phyloP scores from a whole-genome alignment of 257 asterid genomes.

The Eucommia ulmoides region DNA sequence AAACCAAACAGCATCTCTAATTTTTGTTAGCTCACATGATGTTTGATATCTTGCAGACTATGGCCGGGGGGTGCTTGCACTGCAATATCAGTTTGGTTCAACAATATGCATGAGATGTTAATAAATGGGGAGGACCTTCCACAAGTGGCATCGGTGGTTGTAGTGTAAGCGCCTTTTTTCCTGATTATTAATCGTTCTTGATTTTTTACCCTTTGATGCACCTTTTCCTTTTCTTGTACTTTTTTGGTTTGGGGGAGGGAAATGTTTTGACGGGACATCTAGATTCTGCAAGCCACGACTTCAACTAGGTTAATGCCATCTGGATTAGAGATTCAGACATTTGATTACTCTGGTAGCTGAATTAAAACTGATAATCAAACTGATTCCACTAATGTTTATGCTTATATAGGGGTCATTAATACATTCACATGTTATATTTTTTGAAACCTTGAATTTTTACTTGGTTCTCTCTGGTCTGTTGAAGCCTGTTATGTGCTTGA shows the following conservation, averaged over 20 bases:
- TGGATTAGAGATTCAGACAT: neutral
- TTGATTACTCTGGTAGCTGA: too few relatives aligned
- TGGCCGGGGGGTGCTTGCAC: constrained; percentile 96
- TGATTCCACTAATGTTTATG: too few relatives aligned
- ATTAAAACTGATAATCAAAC: too few relatives aligned
- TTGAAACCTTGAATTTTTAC: too few relatives aligned
- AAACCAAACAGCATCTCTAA: too few relatives aligned
- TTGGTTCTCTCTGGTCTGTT: too few relatives aligned
- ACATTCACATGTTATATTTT: too few relatives aligned
- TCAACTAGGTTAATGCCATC: neutral
- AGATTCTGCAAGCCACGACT: neutral
- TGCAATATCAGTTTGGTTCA: constrained; percentile 74
- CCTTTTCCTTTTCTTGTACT: neutral
- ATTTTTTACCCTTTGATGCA: neutral
- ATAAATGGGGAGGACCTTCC: constrained; percentile 63
- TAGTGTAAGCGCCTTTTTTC: constrained; percentile 56
- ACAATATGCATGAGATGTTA: constrained; percentile 46
- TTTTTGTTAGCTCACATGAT: too few relatives aligned
- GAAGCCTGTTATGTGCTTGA: too few relatives aligned
- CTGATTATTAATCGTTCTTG: neutral
- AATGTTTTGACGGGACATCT: too few relatives aligned
- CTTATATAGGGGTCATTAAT: too few relatives aligned
- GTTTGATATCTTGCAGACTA: constrained; percentile 44
- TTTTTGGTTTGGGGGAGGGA: constrained; percentile 1
- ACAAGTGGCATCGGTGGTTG: constrained; percentile 61